A percentile compares a stretch with the other conserved stretches of the same genome.
Conservation (phyloP, 2,329 filamentous ascomycete genomes). For the Trichoderma brevicompactum region DNA sequence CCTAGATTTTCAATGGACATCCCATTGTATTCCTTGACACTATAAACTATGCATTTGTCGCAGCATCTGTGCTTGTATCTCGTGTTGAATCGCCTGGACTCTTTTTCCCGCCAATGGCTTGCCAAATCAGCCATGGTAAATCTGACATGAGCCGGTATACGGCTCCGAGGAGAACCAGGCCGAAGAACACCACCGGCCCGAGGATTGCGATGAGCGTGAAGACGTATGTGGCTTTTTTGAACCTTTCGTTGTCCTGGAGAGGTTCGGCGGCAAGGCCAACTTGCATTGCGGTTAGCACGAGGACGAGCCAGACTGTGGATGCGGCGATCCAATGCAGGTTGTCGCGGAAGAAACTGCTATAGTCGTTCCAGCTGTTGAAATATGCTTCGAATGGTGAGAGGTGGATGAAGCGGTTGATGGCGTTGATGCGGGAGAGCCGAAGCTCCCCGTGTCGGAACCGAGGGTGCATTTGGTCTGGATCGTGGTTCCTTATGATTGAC, state of each 20-base stretch:
- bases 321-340: background rate
- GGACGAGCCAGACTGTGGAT: background rate
- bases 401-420: conserved; percentile 2
- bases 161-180: background rate
- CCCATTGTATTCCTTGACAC: too few species aligned
- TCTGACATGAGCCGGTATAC: background rate
- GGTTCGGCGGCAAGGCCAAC: background rate
- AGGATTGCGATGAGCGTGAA: background rate
- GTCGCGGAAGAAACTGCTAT: background rate
- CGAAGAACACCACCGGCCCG: background rate
- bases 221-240: background rate
- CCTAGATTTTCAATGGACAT: too few species aligned
- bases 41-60: background rate
- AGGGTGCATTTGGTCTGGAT: background rate
- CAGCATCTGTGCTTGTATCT: background rate
- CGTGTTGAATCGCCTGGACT: background rate
- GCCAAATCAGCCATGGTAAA: conserved; percentile 1
- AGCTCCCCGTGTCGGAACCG: conserved; percentile 3
- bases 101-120: background rate
- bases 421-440: conserved; percentile 2
- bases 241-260: background rate
- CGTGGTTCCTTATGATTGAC: background rate
- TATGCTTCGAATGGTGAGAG: conserved; percentile 1
- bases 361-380: conserved; percentile 1
- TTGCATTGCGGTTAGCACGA: background rate